These are phyloP conservation scores for Podospora appendiculata DNA, from an alignment of 495 filamentous ascomycete species.

Conservation along the genomic window DNA sequence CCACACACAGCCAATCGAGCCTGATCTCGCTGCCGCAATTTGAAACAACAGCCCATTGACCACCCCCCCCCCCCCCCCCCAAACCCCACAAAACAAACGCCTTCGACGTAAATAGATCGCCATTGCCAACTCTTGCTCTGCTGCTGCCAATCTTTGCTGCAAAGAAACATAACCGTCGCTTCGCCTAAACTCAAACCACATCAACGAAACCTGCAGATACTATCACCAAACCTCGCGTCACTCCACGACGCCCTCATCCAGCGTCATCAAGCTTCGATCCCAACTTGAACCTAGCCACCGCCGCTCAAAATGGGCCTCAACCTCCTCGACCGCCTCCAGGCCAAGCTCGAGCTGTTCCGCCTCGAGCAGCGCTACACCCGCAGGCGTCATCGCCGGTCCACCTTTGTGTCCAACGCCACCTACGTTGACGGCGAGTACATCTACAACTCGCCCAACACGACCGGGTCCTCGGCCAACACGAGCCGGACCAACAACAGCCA, in stretches of 20 bases:
- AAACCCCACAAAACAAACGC: background rate
- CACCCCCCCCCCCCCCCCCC: too few relatives aligned
- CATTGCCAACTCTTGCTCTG: background rate
- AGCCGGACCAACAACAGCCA: constrained; percentile 19
- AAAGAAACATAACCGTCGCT: too few relatives aligned
- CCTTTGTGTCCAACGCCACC: constrained; percentile 74
- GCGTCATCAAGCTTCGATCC: background rate
- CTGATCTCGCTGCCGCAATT: background rate
- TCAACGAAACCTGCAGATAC: background rate
- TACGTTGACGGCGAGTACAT: constrained; percentile 94
- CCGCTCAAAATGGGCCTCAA: constrained; percentile 27
- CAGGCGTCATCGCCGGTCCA: constrained; percentile 71
- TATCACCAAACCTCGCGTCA: too few relatives aligned
- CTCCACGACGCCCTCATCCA: too few relatives aligned
- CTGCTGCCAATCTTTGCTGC: too few relatives aligned
- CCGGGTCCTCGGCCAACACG: constrained; percentile 37
- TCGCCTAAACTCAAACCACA: background rate
- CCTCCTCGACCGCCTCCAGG: constrained; percentile 44
- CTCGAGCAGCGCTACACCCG: constrained; percentile 89
- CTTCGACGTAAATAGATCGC: background rate
- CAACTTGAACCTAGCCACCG: background rate
- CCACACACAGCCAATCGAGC: background rate
- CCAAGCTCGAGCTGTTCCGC: constrained; percentile 78
- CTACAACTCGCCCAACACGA: constrained; percentile 48
- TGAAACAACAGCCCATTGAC: background rate